Conservation (phyloP, 2,329 filamentous ascomycete genomes). For the Aplosporella prunicola region DNA sequence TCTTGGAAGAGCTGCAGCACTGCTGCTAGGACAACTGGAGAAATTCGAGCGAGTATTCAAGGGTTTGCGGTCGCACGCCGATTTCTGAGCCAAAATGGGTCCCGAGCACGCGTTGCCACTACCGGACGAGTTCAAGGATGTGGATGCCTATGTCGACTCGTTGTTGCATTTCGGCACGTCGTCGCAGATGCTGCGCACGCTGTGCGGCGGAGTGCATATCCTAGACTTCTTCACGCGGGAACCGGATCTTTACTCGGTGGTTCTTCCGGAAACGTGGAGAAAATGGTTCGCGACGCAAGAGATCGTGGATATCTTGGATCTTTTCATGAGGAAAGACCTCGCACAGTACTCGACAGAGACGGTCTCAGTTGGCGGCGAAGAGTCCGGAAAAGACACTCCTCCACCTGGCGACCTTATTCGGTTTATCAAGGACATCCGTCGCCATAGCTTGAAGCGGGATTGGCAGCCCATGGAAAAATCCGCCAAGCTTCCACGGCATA, state of each 20-base stretch:
- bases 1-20: too few relatives aligned
- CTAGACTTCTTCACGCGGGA: conserved; percentile 88
- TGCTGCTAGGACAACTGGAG: too few relatives aligned
- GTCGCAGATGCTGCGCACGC: conserved; percentile 67
- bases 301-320: conserved; percentile 66
- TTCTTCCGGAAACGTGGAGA: conserved; percentile 74
- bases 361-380: conserved; percentile 9
- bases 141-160: conserved; percentile 69
- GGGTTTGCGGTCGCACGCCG: too few relatives aligned
- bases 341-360: conserved; percentile 24
- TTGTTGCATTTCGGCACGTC: conserved; percentile 68
- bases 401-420: conserved; percentile 48
- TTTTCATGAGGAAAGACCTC: conserved; percentile 72
- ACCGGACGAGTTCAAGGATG: conserved; percentile 56
- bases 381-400: neutral
- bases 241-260: conserved; percentile 68
- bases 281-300: conserved; percentile 62
- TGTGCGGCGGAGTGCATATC: conserved; percentile 97
- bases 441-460: conserved; percentile 55
- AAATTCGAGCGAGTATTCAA: too few relatives aligned
- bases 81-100: conserved; percentile 36
- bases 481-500: conserved; percentile 47
- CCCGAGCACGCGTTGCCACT: conserved; percentile 54
- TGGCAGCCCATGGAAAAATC: conserved; percentile 32
- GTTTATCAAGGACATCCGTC: conserved; percentile 64